Base-by-base conservation (phyloP, 805 yeast species). In the Yamadazyma paraphyllophila region DNA sequence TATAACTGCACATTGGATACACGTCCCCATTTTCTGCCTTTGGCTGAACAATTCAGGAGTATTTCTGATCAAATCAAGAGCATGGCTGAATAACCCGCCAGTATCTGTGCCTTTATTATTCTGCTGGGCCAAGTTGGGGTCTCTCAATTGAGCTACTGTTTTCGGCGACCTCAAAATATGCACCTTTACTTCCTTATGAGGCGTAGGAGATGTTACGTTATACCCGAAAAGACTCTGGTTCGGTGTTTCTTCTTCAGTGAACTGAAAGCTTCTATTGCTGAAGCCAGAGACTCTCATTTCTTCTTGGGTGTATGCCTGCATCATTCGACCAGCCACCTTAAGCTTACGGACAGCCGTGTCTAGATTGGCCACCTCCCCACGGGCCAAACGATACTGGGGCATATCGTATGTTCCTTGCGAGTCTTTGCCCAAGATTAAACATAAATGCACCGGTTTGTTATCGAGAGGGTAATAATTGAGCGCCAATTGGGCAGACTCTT, bases 301-400 rank as follows among this genome's bases (percentile, higher is more conserved):
- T 54, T 91, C 97, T 55, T 81, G 82, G 0, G 97, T 91, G 62
- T 78, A 90, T 0, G 96, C 95, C 56, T 88, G 92, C 96, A 88
- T 88, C 63, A 91, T 63, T 54, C 96, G 74, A 4, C 86, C 96
- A 3, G 88, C 96, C 49, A 89, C 79, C 55, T 94, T 79, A 52
- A 92, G 61, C 60, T 88, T 88, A 52, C 70, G 72, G 14, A 86
- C 67, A 1, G 96, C 96, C 4, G 82, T 61, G n/a, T 82, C 82
- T 16, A 91, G 54, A 11, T 73, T 79, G 49, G 87, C 82, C 2
- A 83, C 84, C 52, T 87, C 94, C 0, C 74, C 75, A 27, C 71
- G 62, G 16, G 60, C 53, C 6, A 56, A 50, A 43, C 71, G 75
- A 52, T 76, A 72, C 2, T 60, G 48, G 0, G 95, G 90, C 52